These are phyloP conservation scores for Penicillium lividum DNA, from an alignment of 495 filamentous ascomycete species.

Conservation along the genomic window DNA sequence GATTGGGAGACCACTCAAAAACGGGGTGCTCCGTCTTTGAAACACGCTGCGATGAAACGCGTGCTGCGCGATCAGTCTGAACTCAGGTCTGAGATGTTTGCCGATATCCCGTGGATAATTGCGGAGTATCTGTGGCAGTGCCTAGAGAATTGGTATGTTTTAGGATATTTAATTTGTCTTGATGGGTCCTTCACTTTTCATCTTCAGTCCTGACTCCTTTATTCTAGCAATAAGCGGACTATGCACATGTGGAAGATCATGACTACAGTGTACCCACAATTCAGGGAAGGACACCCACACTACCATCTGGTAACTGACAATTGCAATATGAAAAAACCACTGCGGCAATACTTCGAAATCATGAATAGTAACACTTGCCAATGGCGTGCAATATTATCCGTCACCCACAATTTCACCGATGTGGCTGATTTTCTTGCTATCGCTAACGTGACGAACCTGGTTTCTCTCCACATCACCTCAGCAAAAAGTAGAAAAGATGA, in stretches of 20 bases:
- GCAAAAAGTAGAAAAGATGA: neutral
- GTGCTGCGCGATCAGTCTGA: neutral
- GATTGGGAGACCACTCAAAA: neutral
- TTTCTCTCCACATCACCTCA: slow-evolving; percentile 36
- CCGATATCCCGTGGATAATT: slow-evolving; percentile 39
- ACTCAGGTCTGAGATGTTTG: neutral
- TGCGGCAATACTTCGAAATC: slow-evolving; percentile 37
- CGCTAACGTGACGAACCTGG: slow-evolving; percentile 37
- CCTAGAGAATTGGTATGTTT: slow-evolving; percentile 32
- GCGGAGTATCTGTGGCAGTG: slow-evolving; percentile 43
- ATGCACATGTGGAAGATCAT: slow-evolving; percentile 48
- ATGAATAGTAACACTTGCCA: slow-evolving; percentile 27
- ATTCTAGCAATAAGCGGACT: slow-evolving; percentile 37
- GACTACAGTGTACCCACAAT: slow-evolving; percentile 35
- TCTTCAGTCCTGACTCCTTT: neutral
- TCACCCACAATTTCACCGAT: slow-evolving; percentile 27
- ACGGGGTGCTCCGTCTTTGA: neutral
- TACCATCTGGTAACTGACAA: slow-evolving; percentile 26
- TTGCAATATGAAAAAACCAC: slow-evolving; percentile 19
- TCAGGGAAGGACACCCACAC: slow-evolving; percentile 22
- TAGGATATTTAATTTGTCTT: neutral
- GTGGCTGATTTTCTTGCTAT: slow-evolving; percentile 38
- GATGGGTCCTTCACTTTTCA: neutral
- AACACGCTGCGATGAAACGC: neutral
- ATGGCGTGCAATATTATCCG: slow-evolving; percentile 37